These are phyloP conservation scores for Penicillium lividum DNA, from an alignment of 495 filamentous ascomycete species.

Conservation along the genomic window DNA sequence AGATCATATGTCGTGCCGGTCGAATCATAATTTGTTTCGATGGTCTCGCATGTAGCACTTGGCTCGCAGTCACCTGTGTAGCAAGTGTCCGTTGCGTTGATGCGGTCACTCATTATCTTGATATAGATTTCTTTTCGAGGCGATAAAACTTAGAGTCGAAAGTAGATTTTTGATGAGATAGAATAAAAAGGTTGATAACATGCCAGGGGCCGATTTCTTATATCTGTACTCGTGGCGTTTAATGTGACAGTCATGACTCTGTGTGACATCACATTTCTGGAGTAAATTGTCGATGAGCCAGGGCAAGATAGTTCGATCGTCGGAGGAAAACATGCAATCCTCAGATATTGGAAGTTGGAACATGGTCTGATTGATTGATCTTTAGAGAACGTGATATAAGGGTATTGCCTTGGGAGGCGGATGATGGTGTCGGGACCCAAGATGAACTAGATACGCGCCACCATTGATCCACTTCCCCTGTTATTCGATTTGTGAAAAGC, in stretches of 20 bases:
- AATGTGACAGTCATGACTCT: slow-evolving; percentile 15
- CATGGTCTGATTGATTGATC: background rate
- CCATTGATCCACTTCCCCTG: background rate
- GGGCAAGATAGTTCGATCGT: background rate
- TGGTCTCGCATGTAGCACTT: slow-evolving; percentile 15
- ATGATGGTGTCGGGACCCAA: slow-evolving; percentile 8
- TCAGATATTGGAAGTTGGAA: background rate
- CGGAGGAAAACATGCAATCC: background rate
- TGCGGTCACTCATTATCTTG: slow-evolving; percentile 24
- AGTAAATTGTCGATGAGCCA: background rate
- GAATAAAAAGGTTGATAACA: background rate
- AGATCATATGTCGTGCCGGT: slow-evolving; percentile 24
- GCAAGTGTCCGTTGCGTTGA: slow-evolving; percentile 16
- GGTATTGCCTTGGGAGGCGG: slow-evolving; percentile 12
- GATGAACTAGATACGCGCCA: background rate
- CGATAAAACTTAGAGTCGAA: background rate
- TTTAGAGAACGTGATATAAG: background rate
- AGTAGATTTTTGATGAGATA: background rate
- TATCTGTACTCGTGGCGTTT: slow-evolving; percentile 18
- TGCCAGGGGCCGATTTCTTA: background rate
- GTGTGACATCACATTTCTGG: slow-evolving; percentile 21
- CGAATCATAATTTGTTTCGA: slow-evolving; percentile 23
- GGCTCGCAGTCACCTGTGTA: slow-evolving; percentile 21
- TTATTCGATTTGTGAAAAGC: too few species aligned
- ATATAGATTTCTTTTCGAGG: background rate